Base-by-base conservation (phyloP, 2,329 filamentous ascomycete species). In the Pezicula neosporulosa region DNA sequence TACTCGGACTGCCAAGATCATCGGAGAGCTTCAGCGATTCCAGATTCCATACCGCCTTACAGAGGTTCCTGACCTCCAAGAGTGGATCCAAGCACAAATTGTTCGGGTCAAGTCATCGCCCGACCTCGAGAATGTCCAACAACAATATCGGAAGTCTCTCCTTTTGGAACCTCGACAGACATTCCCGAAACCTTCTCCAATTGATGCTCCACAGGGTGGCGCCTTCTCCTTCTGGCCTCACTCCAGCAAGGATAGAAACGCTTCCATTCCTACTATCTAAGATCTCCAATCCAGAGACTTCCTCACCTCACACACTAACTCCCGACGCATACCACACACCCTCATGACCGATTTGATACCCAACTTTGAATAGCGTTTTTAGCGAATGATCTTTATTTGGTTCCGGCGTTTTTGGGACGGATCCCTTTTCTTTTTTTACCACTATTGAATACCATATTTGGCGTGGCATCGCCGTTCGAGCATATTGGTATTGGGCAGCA, bases 1-100 rank as follows among this genome's bases (percentile, higher is more conserved):
- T 68, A 88, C 85, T 62, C 90, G 91, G 60, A 97, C 92, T 3
- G 92, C 93, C 43, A 94, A 92, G 71, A 95, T 97, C 65, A 96
- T 99, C 62, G 89, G 90, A 56, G 93, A 97, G 62, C 81, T 99
- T 7, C 94, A 99, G 68, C 86, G 92, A 16, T 97, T 97, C 74
- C 94, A 99, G 70, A 89, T 96, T 18, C 90, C 92, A 0, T 97
- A 97, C 68, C 82, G 87, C 6, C 80, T 99, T 16, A 80, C 81
- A 2, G 87, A 94, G 64, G 77, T 97, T 4, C 83, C 89, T 0
- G 93, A 97, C 62, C 80, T 99, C 67, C 93, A 97, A 67, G 86
- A 93, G 21, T 99, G 93, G 93, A 83, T 99, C 68, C 83, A 92
- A 56, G 79, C 83, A 19, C 89, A 97, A 68, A 84, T 97, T 47